These are phyloP conservation scores for Boletus huronensis DNA, from an alignment of 768 basidiomycete species.

Conservation along the genomic window DNA sequence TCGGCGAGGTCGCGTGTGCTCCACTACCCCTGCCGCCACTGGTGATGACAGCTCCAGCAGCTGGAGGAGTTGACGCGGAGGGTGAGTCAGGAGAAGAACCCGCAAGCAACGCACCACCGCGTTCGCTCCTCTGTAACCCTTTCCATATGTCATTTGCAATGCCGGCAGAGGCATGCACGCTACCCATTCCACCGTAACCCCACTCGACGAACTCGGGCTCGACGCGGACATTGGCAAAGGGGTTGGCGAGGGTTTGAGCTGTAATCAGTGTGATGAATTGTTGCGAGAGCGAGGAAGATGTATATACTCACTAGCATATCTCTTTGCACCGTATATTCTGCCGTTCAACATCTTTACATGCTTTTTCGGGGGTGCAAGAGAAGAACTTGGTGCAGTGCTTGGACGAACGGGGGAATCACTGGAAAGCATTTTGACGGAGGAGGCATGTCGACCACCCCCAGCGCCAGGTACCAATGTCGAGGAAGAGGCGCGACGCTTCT, in stretches of 20 bases:
- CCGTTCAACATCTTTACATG: slow-evolving; percentile 79
- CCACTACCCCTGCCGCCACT: slow-evolving; percentile 12
- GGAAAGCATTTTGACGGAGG: slow-evolving; percentile 5
- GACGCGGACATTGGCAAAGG: slow-evolving; percentile 59
- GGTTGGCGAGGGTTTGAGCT: slow-evolving; percentile 44
- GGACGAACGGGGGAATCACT: neutral
- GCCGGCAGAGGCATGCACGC: slow-evolving; percentile 32
- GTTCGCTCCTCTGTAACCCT: slow-evolving; percentile 25
- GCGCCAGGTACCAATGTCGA: slow-evolving; percentile 22
- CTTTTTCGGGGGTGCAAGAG: slow-evolving; percentile 10
- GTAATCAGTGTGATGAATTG: neutral
- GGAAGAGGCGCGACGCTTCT: slow-evolving; percentile 23
- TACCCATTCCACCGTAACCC: slow-evolving; percentile 88
- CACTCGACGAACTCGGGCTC: slow-evolving; percentile 88
- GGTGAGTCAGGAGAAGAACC: slow-evolving; percentile 7
- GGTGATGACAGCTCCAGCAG: slow-evolving; percentile 29
- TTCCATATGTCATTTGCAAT: slow-evolving; percentile 30
- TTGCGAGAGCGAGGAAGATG: neutral
- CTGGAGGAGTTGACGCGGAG: slow-evolving; percentile 13
- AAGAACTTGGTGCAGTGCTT: slow-evolving; percentile 12
- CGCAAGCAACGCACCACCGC: slow-evolving; percentile 24
- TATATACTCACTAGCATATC: slow-evolving; percentile 22
- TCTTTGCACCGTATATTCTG: slow-evolving; percentile 66
- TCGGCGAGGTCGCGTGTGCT: slow-evolving; percentile 8
- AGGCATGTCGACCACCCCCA: slow-evolving; percentile 30